phyloP scores from a whole-genome alignment of 2,329 filamentous ascomycete genomes.

The Gaeumannomyces tritici region DNA sequence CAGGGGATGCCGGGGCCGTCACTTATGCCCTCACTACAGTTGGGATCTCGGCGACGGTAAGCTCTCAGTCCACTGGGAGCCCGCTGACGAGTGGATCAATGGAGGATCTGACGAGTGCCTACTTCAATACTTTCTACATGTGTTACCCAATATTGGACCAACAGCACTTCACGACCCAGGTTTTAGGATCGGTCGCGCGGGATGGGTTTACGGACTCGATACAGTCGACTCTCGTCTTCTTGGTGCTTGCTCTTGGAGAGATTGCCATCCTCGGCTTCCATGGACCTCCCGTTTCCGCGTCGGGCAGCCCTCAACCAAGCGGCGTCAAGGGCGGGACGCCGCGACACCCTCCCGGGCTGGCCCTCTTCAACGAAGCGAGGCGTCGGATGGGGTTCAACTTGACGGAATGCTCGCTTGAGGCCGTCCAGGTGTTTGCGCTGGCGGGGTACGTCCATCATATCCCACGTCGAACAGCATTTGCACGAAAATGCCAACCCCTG shows the following conservation, averaged over 20 bases:
- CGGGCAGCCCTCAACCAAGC: slow-evolving; percentile 33
- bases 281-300: slow-evolving; percentile 32
- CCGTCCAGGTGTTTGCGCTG: slow-evolving; percentile 47
- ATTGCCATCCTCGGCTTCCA: slow-evolving; percentile 41
- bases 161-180: slow-evolving; percentile 39
- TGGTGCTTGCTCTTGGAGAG: slow-evolving; percentile 51
- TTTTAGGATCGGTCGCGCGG: slow-evolving; percentile 32
- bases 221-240: slow-evolving; percentile 40
- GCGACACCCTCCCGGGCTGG: slow-evolving; percentile 43
- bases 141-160: slow-evolving; percentile 49
- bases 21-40: slow-evolving; percentile 3
- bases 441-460: slow-evolving; percentile 33
- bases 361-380: slow-evolving; percentile 53
- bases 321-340: slow-evolving; percentile 41
- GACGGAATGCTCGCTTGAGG: slow-evolving; percentile 46
- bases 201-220: slow-evolving; percentile 39
- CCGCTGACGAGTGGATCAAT: slow-evolving; percentile 37
- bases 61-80: slow-evolving; percentile 1
- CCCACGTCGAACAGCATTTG: background rate
- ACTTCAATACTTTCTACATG: slow-evolving; percentile 51
- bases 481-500: background rate
- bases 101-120: slow-evolving; percentile 39
- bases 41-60: slow-evolving; percentile 2
- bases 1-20: slow-evolving; percentile 7
- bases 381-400: slow-evolving; percentile 48